Conservation (phyloP, 345 rosid genomes). For the Corymbia maculata region DNA sequence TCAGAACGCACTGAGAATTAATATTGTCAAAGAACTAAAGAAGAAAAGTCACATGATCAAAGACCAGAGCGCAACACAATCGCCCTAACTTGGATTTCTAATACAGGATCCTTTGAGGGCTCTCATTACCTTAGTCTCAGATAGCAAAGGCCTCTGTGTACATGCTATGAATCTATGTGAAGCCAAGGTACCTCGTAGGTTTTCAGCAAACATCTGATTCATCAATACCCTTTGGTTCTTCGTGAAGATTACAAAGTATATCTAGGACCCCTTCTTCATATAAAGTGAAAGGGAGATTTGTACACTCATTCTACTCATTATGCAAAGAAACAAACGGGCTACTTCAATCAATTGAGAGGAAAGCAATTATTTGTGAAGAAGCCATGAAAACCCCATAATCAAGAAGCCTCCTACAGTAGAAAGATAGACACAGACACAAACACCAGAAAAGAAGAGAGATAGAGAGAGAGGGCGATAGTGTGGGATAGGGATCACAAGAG, state of each 20-base stretch:
- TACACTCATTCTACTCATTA: background rate
- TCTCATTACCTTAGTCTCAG: background rate
- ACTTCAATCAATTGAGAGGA: background rate
- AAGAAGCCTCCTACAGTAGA: background rate
- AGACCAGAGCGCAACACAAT: background rate
- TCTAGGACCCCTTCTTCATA: background rate
- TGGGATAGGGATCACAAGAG: background rate
- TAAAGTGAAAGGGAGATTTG: background rate
- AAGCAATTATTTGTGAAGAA: background rate
- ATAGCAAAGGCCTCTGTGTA: background rate
- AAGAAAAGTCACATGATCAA: background rate
- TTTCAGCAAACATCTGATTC: background rate
- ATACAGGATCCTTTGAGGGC: background rate
- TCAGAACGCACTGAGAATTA: background rate
- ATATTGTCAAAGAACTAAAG: background rate
- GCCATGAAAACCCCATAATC: background rate
- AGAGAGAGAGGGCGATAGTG: background rate
- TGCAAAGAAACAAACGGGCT: background rate
- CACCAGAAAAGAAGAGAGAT: background rate
- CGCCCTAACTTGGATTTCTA: background rate
- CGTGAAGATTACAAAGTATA: background rate
- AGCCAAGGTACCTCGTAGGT: background rate
- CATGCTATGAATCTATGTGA: background rate
- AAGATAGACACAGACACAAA: background rate
- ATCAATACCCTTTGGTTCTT: background rate